phyloP scores from a whole-genome alignment of 2,329 filamentous ascomycete genomes.

The Exophiala sideris region DNA sequence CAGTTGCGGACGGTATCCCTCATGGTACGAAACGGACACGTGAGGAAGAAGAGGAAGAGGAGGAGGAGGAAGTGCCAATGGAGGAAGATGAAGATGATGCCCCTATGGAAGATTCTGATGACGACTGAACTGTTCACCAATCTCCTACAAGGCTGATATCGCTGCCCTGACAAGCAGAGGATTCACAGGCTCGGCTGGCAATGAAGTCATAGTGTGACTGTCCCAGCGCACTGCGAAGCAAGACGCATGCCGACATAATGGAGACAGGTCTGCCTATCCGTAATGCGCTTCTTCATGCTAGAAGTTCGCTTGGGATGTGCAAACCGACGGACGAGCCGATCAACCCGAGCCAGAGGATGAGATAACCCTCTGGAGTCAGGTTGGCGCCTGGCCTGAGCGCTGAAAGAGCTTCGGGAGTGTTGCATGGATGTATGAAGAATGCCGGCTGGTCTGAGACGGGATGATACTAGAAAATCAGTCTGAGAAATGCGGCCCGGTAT shows the following conservation, averaged over 20 bases:
- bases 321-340: slow-evolving; percentile 78
- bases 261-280: too few species aligned
- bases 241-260: too few species aligned
- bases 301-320: slow-evolving; percentile 68
- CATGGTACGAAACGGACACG: slow-evolving; percentile 66
- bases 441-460: slow-evolving; percentile 52
- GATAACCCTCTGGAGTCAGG: slow-evolving; percentile 61
- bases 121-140: slow-evolving; percentile 52
- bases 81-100: slow-evolving; percentile 70
- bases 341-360: slow-evolving; percentile 85
- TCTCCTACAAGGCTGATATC: neutral
- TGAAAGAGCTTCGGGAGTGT: slow-evolving; percentile 76
- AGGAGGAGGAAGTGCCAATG: slow-evolving; percentile 56
- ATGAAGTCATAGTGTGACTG: too few species aligned
- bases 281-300: slow-evolving; percentile 26
- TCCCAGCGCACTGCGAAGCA: too few species aligned
- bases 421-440: slow-evolving; percentile 92
- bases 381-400: slow-evolving; percentile 49
- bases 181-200: too few species aligned
- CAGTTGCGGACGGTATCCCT: slow-evolving; percentile 53
- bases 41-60: slow-evolving; percentile 63
- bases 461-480: slow-evolving; percentile 11
- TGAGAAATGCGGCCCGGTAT: neutral
- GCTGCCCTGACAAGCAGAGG: neutral
- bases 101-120: slow-evolving; percentile 68